These are phyloP conservation scores for Trichosphaerium sp. DNA, from an alignment of 78 protist genomes.

Conservation along the genomic window DNA sequence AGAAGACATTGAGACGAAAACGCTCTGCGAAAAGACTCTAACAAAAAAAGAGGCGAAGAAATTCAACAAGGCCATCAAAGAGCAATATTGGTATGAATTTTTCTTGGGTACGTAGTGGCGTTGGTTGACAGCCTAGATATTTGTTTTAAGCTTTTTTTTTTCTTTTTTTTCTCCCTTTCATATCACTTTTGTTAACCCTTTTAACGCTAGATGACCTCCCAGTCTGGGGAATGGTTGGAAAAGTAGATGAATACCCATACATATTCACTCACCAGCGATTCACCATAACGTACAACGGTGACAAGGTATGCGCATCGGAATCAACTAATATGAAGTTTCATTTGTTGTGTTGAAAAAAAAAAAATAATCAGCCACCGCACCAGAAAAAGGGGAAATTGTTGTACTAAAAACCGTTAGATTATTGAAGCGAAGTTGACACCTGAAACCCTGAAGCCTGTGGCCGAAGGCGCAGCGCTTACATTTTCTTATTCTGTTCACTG, in stretches of 20 bases:
- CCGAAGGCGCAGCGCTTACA: background rate
- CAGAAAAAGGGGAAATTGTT: background rate
- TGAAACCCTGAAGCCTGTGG: constrained; percentile 9
- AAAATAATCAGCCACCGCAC: background rate
- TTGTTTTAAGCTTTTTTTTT: background rate
- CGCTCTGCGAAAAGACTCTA: constrained; percentile 13
- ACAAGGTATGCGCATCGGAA: constrained; percentile 7
- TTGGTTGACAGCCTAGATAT: background rate
- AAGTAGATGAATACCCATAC: background rate
- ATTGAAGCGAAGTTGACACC: constrained; percentile 57
- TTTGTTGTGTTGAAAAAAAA: background rate
- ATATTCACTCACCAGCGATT: constrained; percentile 66
- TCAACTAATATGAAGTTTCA: background rate
- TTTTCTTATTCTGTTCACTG: constrained; percentile 45
- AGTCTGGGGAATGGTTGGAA: constrained; percentile 80
- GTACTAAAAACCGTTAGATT: constrained; percentile 3
- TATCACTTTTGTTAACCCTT: no score
- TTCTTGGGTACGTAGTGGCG: background rate
- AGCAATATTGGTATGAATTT: background rate
- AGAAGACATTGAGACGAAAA: background rate
- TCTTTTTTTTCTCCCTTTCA: no score
- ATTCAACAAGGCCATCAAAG: constrained; percentile 20
- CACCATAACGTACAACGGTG: constrained; percentile 45
- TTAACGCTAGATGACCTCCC: constrained; percentile 73
- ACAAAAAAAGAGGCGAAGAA: background rate